phyloP scores from a whole-genome alignment of 345 rosid species.

The Corchorus capsularis region DNA sequence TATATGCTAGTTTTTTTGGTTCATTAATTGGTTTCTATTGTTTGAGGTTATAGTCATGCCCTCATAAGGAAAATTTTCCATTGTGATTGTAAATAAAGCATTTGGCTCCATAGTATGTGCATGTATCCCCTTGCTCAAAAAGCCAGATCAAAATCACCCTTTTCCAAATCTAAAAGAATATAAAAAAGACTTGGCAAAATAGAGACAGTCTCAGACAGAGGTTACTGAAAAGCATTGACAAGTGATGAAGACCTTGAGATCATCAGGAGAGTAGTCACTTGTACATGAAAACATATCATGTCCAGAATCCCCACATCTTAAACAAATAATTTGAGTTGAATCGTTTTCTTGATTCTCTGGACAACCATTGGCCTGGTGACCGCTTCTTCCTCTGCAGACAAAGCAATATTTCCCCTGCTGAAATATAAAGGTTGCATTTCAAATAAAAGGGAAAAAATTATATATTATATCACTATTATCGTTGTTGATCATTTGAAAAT shows the following conservation, averaged over 20 bases:
- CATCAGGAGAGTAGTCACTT: slow-evolving; percentile 28
- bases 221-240: not conserved
- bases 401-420: slow-evolving; percentile 21
- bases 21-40: not conserved
- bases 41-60: not conserved
- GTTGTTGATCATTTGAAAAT: too few species aligned
- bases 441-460: not conserved
- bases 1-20: not conserved
- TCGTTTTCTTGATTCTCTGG: slow-evolving; percentile 8
- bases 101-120: not conserved
- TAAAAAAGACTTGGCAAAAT: not conserved
- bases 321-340: slow-evolving; percentile 18
- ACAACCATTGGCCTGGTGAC: slow-evolving; percentile 4
- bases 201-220: not conserved
- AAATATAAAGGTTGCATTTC: slow-evolving; percentile 7
- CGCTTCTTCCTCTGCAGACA: slow-evolving; percentile 15
- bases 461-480: too few species aligned
- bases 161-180: not conserved
- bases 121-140: not conserved
- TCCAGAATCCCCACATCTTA: slow-evolving; percentile 33
- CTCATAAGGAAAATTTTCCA: not conserved
- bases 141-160: not conserved
- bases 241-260: slow-evolving; percentile 35
- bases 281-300: slow-evolving; percentile 39
- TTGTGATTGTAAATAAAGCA: slow-evolving; percentile 3